Base-by-base conservation (phyloP, 1,139 yeast genomes). In the Suhomyces taliae region DNA sequence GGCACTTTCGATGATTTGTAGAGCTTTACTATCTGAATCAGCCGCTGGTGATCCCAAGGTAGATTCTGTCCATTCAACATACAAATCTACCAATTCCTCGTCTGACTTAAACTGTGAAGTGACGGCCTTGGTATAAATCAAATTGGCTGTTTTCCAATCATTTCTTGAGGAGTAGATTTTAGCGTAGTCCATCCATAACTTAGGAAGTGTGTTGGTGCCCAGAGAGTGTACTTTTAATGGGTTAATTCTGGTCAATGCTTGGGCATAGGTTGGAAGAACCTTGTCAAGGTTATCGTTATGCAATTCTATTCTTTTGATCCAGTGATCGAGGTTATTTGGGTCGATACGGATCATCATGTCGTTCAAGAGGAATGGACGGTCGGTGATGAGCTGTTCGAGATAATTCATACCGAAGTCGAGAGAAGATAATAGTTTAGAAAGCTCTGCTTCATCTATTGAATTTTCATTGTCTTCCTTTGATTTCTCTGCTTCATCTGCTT, bases 171-270 rank as follows among this genome's bases (percentile, higher is more conserved):
- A 82, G 63, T 89, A 90, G 2, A 87, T 65, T 26, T 69, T 66
- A 1, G 96, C 87, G 63, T 88, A 90, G 10, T 73, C 67, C 9
- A 79, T 69, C 97, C 97, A 91, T 9, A 90, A 60, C 35, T 76
- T 65, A 0, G 82, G 75, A 8, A 85, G 61, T 1, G 76, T 44
- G 62, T 70, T 39, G 47, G 68, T 14, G 61, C 61, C 36, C 58
- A 48, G 51, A 0, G 72, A 64, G 36, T 60, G 61, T 0, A 84
- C 82, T 48, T 74, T 76, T 24, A 77, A 66, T 0, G 96, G 93
- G 52, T 85, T 80, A 11, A 90, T 81, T 1, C 78, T 69, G n/a
- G 79, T 71, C 19, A 90, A 74, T 0, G 96, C 96, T 32, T 78
- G 67, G 0, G 85, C 83, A 61, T 78, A 88, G 0, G 89, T 78